Percentiles rank a stretch among this genome's conserved stretches.
Evolutionary conservation across 2,329 filamentous ascomycete species (phyloP).

Genomic region (Nakataea oryzae): DNA sequence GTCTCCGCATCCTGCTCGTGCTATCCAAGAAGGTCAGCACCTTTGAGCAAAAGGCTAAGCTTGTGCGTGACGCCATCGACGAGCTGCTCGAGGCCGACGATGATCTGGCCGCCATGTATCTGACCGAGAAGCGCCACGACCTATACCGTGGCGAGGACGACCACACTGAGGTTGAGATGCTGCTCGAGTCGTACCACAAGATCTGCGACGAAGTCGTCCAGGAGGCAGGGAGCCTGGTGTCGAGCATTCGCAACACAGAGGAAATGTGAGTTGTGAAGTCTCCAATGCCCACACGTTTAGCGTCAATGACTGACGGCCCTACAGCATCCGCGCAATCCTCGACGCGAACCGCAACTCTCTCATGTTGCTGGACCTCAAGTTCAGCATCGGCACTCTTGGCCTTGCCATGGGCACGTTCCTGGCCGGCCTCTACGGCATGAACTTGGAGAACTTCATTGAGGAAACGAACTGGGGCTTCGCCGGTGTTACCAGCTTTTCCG

Average conservation of each 20-base stretch:
- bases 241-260: slow-evolving; percentile 92
- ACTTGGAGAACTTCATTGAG: slow-evolving; percentile 96
- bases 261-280: slow-evolving; percentile 64
- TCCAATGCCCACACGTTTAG: not conserved
- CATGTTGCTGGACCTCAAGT: slow-evolving; percentile 94
- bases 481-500: slow-evolving; percentile 60
- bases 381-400: slow-evolving; percentile 90
- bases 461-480: slow-evolving; percentile 82
- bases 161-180: slow-evolving; percentile 93
- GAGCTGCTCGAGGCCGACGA: slow-evolving; percentile 94
- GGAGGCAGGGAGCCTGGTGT: slow-evolving; percentile 84
- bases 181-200: slow-evolving; percentile 95
- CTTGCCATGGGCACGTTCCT: slow-evolving; percentile 90
- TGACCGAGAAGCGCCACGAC: slow-evolving; percentile 77
- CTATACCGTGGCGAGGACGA: slow-evolving; percentile 67
- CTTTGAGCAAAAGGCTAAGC: slow-evolving; percentile 91
- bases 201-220: slow-evolving; percentile 97
- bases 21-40: slow-evolving; percentile 92
- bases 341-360: slow-evolving; percentile 97
- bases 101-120: slow-evolving; percentile 88
- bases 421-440: slow-evolving; percentile 99
- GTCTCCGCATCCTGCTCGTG: slow-evolving; percentile 80
- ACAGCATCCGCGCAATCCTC: slow-evolving; percentile 85
- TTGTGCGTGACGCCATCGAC: slow-evolving; percentile 90
- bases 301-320: slow-evolving; percentile 5